phyloP scores from a whole-genome alignment of 345 rosid species.

The Hirschfeldia incana region DNA sequence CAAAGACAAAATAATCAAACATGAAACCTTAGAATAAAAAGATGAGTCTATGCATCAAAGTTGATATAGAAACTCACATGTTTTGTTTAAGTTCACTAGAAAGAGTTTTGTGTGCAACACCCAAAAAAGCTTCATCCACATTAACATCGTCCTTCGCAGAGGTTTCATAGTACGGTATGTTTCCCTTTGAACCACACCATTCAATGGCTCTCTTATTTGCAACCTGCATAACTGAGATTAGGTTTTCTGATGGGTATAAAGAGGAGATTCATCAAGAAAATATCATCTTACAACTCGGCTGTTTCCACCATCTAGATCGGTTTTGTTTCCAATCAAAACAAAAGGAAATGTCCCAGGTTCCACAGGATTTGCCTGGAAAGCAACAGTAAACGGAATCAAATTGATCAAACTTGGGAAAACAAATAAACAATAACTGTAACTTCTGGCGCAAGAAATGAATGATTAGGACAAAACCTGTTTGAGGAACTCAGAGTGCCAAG shows the following conservation, averaged over 20 bases:
- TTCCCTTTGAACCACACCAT: constrained; percentile 72
- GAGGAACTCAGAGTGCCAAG: constrained; percentile 76
- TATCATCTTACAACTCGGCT: constrained; percentile 44
- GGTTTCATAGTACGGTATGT: constrained; percentile 73
- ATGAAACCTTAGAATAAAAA: not conserved
- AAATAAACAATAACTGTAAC: not conserved
- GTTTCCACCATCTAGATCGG: constrained; percentile 72
- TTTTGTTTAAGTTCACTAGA: constrained; percentile 52
- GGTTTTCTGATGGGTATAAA: not conserved
- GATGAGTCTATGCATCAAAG: not conserved
- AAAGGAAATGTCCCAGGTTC: constrained; percentile 65
- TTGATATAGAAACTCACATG: constrained; percentile 44
- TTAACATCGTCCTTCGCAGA: constrained; percentile 77
- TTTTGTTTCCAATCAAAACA: constrained; percentile 77
- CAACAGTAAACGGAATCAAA: not conserved
- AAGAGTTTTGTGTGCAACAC: constrained; percentile 58
- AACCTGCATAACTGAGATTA: constrained; percentile 46
- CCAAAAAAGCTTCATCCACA: constrained; percentile 73
- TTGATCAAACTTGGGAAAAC: not conserved
- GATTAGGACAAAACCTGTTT: constrained; percentile 60
- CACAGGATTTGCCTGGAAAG: constrained; percentile 59
- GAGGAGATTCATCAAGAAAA: not conserved
- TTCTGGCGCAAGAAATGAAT: not conserved
- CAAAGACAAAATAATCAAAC: not conserved
- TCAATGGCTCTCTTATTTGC: constrained; percentile 65